These are phyloP conservation scores for Aspergillus viridinutans DNA, from an alignment of 2,329 filamentous ascomycete species.

Conservation along the genomic window DNA sequence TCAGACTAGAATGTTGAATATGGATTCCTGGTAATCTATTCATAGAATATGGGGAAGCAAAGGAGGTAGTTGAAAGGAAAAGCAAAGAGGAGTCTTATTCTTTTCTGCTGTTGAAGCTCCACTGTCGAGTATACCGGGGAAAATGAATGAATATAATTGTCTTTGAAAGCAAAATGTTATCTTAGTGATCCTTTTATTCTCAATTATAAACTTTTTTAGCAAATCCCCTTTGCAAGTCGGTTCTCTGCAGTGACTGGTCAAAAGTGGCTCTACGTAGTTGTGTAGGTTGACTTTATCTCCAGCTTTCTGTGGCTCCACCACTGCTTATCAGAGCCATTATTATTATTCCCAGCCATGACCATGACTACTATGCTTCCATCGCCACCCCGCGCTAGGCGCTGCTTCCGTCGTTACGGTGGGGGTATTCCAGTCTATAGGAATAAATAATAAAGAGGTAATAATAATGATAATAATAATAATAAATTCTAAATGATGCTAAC, in stretches of 20 bases:
- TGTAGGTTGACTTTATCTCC: constrained; percentile 19
- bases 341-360: no score
- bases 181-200: neutral
- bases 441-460: neutral
- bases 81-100: neutral
- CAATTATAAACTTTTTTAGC: constrained; percentile 10
- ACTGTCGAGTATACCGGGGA: neutral
- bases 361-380: constrained; percentile 3
- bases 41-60: neutral
- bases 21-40: neutral
- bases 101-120: neutral
- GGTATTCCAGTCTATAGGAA: neutral
- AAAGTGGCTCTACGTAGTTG: neutral
- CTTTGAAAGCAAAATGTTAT: neutral
- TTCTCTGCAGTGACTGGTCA: neutral
- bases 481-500: neutral
- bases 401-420: constrained; percentile 6
- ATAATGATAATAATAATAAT: no score
- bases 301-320: constrained; percentile 11
- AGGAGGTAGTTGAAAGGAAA: neutral
- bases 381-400: constrained; percentile 27
- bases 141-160: neutral
- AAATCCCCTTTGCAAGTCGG: constrained; percentile 19
- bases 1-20: neutral
- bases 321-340: constrained; percentile 29